Base-by-base conservation (phyloP, 495 filamentous ascomycete species). In the Podospora anserina region DNA sequence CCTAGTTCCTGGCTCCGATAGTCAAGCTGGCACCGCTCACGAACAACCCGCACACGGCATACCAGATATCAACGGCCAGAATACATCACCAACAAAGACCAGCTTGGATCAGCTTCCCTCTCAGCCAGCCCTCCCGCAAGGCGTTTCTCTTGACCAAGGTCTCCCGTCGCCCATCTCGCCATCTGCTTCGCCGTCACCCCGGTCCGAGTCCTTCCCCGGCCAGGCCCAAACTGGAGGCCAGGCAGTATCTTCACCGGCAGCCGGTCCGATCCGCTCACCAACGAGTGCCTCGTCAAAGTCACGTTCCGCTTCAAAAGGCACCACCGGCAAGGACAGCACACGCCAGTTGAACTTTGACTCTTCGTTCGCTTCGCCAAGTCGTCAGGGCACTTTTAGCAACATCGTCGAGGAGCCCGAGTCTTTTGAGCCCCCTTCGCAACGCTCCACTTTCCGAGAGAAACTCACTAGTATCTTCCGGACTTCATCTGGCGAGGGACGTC, bases 331-430 rank as follows among this genome's bases (percentile, higher is more conserved):
- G 56, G 70, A 73, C 19, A 72, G 66, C 72, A 70, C 70, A 19
- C 76, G 71, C 49, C 71, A 78, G 4, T 30, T 74, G 44, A 78
- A 73, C 65, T 19, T 70, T 44, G 68, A 58, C 64, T 73, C 77
- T 70, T 77, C 76, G 64, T 74, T 70, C 54, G 71, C 61, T 19
- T 49, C 75, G 13, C 72, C 76, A 28, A 74, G 67, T 54, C 73
- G 73, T 23, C 59, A 73, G 63, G 66, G 77, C 65, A 71, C 70
- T 9, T 64, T 69, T 16, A 63, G 39, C 19, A 75, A 73, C 66
- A 78, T 78, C 27, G 74, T 70, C 11, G 74, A 74, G 57, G 76
- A 78, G 64, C 76, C 76, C 26, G 74, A 77, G 61, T 67, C 68
- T 23, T 68, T 77, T 61, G 72, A 74, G 20, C 57, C 55, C 20